A percentile compares a stretch with the other conserved stretches of the same genome.
phyloP scores from a whole-genome alignment of 495 filamentous ascomycete species.

The Emericellopsis terricola region DNA sequence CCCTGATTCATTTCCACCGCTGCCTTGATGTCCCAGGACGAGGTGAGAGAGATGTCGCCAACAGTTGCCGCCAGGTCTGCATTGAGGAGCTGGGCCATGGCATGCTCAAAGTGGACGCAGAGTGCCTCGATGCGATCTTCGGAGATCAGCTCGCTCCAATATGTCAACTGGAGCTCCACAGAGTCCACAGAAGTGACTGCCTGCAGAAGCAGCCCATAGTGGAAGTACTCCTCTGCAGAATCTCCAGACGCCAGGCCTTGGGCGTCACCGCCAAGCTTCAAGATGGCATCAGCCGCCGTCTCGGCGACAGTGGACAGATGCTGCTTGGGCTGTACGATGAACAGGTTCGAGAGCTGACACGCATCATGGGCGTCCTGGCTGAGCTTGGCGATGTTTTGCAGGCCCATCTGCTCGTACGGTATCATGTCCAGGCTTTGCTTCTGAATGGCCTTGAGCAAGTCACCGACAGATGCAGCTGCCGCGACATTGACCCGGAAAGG shows the following conservation, averaged over 20 bases:
- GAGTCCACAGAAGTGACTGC: neutral
- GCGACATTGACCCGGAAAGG: slow-evolving; percentile 23
- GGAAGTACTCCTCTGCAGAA: too few relatives aligned
- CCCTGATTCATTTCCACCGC: too few relatives aligned
- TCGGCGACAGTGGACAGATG: too few relatives aligned
- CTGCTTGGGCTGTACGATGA: too few relatives aligned
- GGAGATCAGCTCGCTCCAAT: neutral
- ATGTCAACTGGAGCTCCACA: slow-evolving; percentile 1
- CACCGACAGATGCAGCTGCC: slow-evolving; percentile 1
- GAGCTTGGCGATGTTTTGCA: slow-evolving; percentile 18
- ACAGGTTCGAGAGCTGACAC: too few relatives aligned
- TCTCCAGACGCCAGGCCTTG: too few relatives aligned
- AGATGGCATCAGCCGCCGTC: too few relatives aligned
- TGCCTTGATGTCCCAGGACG: too few relatives aligned
- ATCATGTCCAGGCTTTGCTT: slow-evolving; percentile 16
- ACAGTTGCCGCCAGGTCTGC: too few relatives aligned
- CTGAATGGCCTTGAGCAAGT: slow-evolving; percentile 14
- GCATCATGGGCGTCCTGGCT: slow-evolving; percentile 1
- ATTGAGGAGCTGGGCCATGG: slow-evolving; percentile 1
- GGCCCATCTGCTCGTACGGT: slow-evolving; percentile 24
- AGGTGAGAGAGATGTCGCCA: too few relatives aligned
- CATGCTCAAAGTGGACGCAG: neutral
- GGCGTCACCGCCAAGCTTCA: too few relatives aligned
- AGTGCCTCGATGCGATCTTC: slow-evolving; percentile 1
- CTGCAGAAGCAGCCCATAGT: slow-evolving; percentile 1